phyloP scores from a whole-genome alignment of 257 asterid genomes.

The Penstemon eatonii region DNA sequence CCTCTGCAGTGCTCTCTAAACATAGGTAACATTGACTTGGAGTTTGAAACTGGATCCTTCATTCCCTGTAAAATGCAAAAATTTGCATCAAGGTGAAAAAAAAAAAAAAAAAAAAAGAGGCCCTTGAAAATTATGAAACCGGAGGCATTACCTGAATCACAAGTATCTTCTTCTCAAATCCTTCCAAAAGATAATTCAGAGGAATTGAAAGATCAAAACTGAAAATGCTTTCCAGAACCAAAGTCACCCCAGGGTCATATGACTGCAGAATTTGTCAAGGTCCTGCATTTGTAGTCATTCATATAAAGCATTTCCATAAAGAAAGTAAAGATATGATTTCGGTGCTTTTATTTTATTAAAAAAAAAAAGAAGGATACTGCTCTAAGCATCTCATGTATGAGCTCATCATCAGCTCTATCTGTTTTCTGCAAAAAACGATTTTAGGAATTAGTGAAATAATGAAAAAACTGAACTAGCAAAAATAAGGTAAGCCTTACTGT shows the following conservation, averaged over 20 bases:
- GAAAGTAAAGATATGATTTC: conserved; percentile 8
- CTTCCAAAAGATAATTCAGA: conserved; percentile 73
- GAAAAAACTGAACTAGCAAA: conserved; percentile 15
- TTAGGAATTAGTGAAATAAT: conserved; percentile 24
- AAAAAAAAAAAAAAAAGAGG: conserved; percentile 8
- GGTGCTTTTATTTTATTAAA: not conserved
- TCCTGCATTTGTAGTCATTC: not conserved
- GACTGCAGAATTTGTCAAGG: conserved; percentile 72
- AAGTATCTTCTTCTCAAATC: conserved; percentile 56
- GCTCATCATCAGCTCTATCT: conserved; percentile 70
- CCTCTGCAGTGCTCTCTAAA: conserved; percentile 63
- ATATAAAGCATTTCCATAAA: not conserved
- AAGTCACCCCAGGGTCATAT: conserved; percentile 76
- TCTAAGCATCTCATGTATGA: conserved; percentile 76
- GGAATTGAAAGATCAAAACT: conserved; percentile 85
- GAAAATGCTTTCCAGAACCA: conserved; percentile 78
- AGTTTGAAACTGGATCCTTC: conserved; percentile 76
- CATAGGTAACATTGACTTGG: conserved; percentile 54
- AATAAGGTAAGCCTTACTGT: conserved; percentile 50
- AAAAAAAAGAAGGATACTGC: conserved; percentile 69
- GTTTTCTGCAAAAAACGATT: conserved; percentile 50
- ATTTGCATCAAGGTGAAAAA: conserved; percentile 6
- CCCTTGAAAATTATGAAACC: conserved; percentile 15
- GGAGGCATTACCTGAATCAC: conserved; percentile 60
- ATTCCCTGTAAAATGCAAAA: conserved; percentile 56